Conservation (phyloP, 139 green algal species). For the Bryopsis sp. region DNA sequence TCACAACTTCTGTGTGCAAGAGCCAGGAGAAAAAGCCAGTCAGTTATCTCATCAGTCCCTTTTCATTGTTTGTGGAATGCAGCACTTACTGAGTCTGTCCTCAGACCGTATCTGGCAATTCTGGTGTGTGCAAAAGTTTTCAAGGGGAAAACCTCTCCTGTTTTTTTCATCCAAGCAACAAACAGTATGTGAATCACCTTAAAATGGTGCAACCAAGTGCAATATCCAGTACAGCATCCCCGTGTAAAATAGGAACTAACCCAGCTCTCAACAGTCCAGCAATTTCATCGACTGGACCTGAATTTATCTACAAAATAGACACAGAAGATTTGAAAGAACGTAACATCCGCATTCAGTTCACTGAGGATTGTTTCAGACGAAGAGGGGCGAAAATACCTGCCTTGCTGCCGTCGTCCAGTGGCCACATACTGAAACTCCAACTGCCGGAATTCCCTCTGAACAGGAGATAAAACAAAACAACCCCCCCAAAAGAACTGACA, state of each 20-base stretch:
- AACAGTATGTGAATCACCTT: constrained; percentile 14
- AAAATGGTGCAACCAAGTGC: constrained; percentile 44
- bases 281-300: background rate
- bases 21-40: too few relatives aligned
- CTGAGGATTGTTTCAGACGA: too few relatives aligned
- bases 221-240: constrained; percentile 43
- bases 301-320: background rate
- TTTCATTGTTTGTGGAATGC: too few relatives aligned
- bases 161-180: too few relatives aligned
- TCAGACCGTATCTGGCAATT: too few relatives aligned
- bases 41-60: too few relatives aligned
- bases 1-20: too few relatives aligned
- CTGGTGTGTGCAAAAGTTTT: too few relatives aligned
- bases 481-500: too few relatives aligned
- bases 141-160: too few relatives aligned
- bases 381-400: constrained; percentile 6
- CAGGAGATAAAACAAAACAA: too few relatives aligned
- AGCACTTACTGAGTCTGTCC: background rate
- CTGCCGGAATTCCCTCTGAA: constrained; percentile 30
- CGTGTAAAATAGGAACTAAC: constrained; percentile 61
- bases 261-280: constrained; percentile 21
- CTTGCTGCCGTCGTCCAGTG: constrained; percentile 31
- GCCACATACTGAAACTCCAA: constrained; percentile 42
- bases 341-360: too few relatives aligned
- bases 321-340: background rate